Base-by-base conservation (phyloP, 805 yeast genomes). In the Candida nonsorbophila region DNA sequence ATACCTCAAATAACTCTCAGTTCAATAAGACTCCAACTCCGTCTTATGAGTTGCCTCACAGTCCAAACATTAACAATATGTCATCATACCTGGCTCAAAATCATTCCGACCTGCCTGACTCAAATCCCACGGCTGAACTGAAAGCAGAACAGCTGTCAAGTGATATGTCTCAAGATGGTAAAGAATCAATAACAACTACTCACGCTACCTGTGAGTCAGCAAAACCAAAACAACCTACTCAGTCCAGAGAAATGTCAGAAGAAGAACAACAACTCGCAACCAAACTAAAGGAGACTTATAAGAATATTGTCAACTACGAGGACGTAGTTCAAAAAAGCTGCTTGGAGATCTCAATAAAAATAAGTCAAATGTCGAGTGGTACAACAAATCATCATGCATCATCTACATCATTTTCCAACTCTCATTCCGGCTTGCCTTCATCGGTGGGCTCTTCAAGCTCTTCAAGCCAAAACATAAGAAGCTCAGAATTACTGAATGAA, bases 281-380 rank as follows among this genome's bases (percentile, higher is more conserved):
- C 2, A 80, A 80, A 47, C 51, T 82, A 15, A 85, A 82, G 51
- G 87, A 81, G 46, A 79, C 86, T 3, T 82, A 81, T 51, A 79
- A 79, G 43, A 64, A 72, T 28, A 82, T 81, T 22, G 77, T 81
- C 25, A 73, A 74, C 38, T 68, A 73, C 37, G 88, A 81, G 56
- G 76, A 75, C 33, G 74, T 74, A 32, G 74, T 81, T 13, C 87
- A 80, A 49, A 79, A 78, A 39, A 77, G 77, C 38, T 83, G 86
- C 47, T 66, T 74, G 47, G 69, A 77, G 47, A 53, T 70, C 53
- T 56, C 81, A 57, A 47, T 69, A 55, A 50, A 78, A 60, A 44
- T 82, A 28, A 56, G 53, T 36, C 62, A 60, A 30, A 41, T 51
- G 22, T 37, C 54, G 7, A 42, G 36, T 29, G 30, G 40, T 7